Conservation (phyloP, 805 yeast genomes). For the Ascoidea tarda region DNA sequence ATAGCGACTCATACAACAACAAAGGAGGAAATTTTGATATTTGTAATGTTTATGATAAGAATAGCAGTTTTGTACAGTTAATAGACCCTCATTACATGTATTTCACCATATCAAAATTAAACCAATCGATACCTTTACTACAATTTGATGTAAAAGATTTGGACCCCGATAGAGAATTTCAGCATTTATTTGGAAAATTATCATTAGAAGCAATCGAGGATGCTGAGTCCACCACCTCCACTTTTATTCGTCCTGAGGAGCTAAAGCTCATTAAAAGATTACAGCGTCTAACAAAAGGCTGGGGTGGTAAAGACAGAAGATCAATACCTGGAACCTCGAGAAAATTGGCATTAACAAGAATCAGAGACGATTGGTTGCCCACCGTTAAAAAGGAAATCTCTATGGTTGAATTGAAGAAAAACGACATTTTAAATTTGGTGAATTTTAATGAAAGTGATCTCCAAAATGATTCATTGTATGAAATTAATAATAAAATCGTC, state of each 20-base stretch:
- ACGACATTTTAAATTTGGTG: slow-evolving; percentile 25
- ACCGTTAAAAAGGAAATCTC: slow-evolving; percentile 42
- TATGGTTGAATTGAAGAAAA: slow-evolving; percentile 37
- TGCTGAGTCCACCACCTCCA: slow-evolving; percentile 61
- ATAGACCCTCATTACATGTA: slow-evolving; percentile 15
- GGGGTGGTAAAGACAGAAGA: slow-evolving; percentile 73
- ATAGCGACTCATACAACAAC: slow-evolving; percentile 9
- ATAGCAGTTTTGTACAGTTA: slow-evolving; percentile 37
- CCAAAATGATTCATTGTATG: slow-evolving; percentile 25
- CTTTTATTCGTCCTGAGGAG: slow-evolving; percentile 55
- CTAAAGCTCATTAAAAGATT: slow-evolving; percentile 43
- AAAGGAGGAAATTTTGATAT: slow-evolving; percentile 11
- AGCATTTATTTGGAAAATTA: slow-evolving; percentile 54
- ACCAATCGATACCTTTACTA: slow-evolving; percentile 24
- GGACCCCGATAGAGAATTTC: slow-evolving; percentile 68
- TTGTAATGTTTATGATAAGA: slow-evolving; percentile 28
- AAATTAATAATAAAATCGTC: slow-evolving; percentile 17
- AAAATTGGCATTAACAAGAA: slow-evolving; percentile 52
- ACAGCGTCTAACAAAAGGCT: slow-evolving; percentile 47
- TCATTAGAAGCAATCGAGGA: slow-evolving; percentile 57
- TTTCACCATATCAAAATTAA: slow-evolving; percentile 33
- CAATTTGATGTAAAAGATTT: slow-evolving; percentile 35
- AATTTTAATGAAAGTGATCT: slow-evolving; percentile 17
- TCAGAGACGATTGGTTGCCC: slow-evolving; percentile 74
- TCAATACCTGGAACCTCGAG: slow-evolving; percentile 63